Evolutionary conservation across 306 rosid genomes (phyloP).

Genomic region (Cicer bijugum): DNA sequence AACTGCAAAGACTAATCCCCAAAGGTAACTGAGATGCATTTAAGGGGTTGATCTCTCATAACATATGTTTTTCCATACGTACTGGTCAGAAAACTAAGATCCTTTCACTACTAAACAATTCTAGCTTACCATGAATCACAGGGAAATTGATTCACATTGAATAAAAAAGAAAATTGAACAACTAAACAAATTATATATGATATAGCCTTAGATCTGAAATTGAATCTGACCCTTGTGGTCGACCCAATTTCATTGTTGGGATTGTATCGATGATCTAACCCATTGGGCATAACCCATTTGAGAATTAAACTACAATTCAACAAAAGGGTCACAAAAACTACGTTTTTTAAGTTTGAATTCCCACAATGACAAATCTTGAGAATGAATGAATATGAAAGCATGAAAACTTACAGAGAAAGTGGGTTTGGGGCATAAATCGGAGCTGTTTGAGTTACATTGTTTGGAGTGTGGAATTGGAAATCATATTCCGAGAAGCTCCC

Average conservation of each 20-base stretch:
- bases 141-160: neutral
- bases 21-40: no score
- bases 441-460: neutral
- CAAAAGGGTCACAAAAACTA: neutral
- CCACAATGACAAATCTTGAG: neutral
- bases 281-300: neutral
- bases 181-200: neutral
- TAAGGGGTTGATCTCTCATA: no score
- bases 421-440: conserved; percentile 6
- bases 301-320: neutral
- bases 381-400: neutral
- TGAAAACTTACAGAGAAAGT: neutral
- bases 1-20: no score
- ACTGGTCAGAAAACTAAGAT: no score
- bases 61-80: no score
- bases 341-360: neutral
- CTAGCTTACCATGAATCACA: neutral
- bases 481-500: neutral
- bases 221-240: neutral
- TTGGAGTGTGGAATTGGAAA: conserved; percentile 21
- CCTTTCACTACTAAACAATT: neutral
- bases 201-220: conserved; percentile 5
- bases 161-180: neutral
- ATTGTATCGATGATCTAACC: conserved; percentile 2
- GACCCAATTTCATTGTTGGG: neutral